Evolutionary conservation across 2,329 filamentous ascomycete species (phyloP), one percentile per base, ranked within the genome.

Genomic region (Colletotrichum tanaceti): DNA sequence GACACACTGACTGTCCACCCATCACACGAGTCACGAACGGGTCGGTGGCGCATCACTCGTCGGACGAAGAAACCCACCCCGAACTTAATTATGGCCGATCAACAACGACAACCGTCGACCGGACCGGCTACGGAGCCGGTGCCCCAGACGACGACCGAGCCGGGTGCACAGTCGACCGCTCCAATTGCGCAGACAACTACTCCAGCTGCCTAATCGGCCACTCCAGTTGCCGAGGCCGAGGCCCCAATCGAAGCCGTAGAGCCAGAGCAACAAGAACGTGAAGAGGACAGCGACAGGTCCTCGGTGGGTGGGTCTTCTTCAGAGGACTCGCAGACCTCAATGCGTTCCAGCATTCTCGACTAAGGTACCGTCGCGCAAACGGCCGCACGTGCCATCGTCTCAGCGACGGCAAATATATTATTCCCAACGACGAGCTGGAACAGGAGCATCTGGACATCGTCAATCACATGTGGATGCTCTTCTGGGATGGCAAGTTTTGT

Each of bases 381-480:
- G 66, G 70, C 5, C 62, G 66, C 41, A 70, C 58, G 0, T 71
- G 70, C 38, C 70, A 70, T 44, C 58, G 57, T n/a, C 67, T 71
- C 35, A 66, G 61, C 38, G 66, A 63, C 11, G 70, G 70, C 28
- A 87, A 73, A 52, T 75, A 75, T 58, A 44, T 70, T 16, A 57
- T 76, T 1, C 75, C 75, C 6, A 76, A 73, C 53, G 75, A 57
- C 74, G 82, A 84, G 70, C 75, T 79, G 68, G 87, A 89, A 74
- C 79, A 86, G 58, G 84, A 87, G 71, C 83, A 86, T 14, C 78
- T 87, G 18, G 85, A 89, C 70, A 77, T 86, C 71, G 83, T 86
- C 72, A 85, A 88, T 75, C 82, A 87, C 72, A 81, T 88, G 73
- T 83, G 84, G 75, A 83, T 82, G 55, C 66, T 85, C 49, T 72